Evolutionary conservation across 2,329 filamentous ascomycete genomes (phyloP), one percentile per base, ranked within the genome.

Genomic region (Rachicladosporium sp.): DNA sequence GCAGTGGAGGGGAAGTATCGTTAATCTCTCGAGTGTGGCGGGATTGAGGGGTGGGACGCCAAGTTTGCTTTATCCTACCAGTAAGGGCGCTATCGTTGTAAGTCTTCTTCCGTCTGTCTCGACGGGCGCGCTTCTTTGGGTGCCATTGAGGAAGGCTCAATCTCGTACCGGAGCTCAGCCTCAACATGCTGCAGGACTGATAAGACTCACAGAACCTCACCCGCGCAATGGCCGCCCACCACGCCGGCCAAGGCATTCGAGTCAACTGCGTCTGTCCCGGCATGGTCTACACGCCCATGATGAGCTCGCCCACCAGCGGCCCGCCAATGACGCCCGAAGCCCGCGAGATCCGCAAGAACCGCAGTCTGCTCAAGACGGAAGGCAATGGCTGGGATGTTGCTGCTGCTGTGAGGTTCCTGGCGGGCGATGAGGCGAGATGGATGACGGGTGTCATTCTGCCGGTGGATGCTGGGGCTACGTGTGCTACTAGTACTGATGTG

Each of bases 11-110:
- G 72, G 73, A 5, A 65, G 57, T 31, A 73, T 79, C 43, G 63
- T 80, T 47, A 81, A 81, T 50, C 74, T 81, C 65, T 71, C 71
- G 2, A 73, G 67, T 35, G 76, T 80, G 1, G 74, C 76, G 0
- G 75, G 75, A 0, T 50, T 69, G n/a, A 63, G 64, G 37, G 69
- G 69, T 2, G 70, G 70, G 0, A 72, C 68, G n/a, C 69, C 68
- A 2, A 63, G 69, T 57, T 47, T 73, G 21, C 51, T 72, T 3
- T 73, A 73, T 54, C 70, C 69, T 3, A 73, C 69, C 7, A 64
- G 59, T 21, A 73, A 74, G 50, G 70, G 69, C 1, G 69, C 69
- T 0, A 60, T 74, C 15, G 67, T 74, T 15, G 53, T 57, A 40
- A 40, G 51, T 52, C 15, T 7, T 29, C 2, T 11, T 19, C 27